phyloP scores from a whole-genome alignment of 352 stramenopile genomes.

The Phytophthora europaea region DNA sequence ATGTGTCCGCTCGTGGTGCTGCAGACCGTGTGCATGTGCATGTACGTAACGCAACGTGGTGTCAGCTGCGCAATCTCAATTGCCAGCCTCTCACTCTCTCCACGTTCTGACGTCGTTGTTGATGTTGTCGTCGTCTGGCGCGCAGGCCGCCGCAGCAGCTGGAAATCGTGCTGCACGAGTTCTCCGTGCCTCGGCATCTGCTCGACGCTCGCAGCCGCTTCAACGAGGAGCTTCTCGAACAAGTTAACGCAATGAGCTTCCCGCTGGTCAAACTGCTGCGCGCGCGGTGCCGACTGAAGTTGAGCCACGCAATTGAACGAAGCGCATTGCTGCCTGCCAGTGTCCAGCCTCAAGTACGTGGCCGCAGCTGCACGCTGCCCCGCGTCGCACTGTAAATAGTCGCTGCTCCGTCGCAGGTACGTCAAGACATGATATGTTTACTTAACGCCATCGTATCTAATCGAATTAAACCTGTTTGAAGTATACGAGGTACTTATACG shows the following conservation, averaged over 20 bases:
- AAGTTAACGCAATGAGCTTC: not conserved
- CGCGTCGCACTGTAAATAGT: conserved; percentile 49
- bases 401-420: not conserved
- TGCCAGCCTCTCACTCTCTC: not conserved
- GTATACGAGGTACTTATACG: conserved; percentile 13
- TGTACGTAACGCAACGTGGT: conserved; percentile 1
- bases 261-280: conserved; percentile 20
- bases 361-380: conserved; percentile 31
- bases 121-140: conserved; percentile 17
- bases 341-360: conserved; percentile 22
- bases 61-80: not conserved
- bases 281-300: conserved; percentile 22
- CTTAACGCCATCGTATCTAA: not conserved
- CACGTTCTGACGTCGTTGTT: conserved; percentile 1
- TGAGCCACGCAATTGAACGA: conserved; percentile 19
- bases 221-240: not conserved
- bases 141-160: conserved; percentile 22
- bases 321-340: conserved; percentile 3
- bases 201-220: conserved; percentile 14
- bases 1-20: conserved; percentile 60
- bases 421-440: conserved; percentile 6
- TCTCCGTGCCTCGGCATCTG: conserved; percentile 62
- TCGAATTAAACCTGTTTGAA: not conserved
- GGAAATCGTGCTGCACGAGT: conserved; percentile 50
- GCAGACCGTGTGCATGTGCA: conserved; percentile 31